These are phyloP conservation scores for Catharanthus roseus DNA, from an alignment of 257 asterid genomes.

Conservation along the genomic window DNA sequence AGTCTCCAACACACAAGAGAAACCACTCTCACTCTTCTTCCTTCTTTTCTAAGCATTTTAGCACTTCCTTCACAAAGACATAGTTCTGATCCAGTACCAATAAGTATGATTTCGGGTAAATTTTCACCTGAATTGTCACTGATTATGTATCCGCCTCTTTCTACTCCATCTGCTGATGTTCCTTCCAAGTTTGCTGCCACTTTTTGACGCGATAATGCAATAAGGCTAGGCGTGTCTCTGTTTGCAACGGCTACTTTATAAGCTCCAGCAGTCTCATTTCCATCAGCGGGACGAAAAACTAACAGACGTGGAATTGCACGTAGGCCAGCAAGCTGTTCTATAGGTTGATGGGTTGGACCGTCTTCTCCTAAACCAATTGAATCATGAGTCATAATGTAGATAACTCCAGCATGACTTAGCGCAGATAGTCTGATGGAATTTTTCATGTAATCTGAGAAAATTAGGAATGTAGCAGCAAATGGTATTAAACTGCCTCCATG, in stretches of 20 bases:
- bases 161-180: conserved; percentile 35
- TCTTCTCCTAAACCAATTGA: conserved; percentile 54
- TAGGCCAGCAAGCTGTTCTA: conserved; percentile 52
- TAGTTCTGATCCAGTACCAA: conserved; percentile 50
- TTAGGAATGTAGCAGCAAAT: conserved; percentile 46
- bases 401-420: conserved; percentile 45
- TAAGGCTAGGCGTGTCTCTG: conserved; percentile 34
- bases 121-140: conserved; percentile 33
- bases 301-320: conserved; percentile 47
- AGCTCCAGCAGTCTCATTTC: conserved; percentile 52
- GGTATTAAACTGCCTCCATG: conserved; percentile 53
- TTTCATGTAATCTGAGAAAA: conserved; percentile 57
- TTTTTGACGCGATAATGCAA: conserved; percentile 45
- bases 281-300: conserved; percentile 52
- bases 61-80: conserved; percentile 41
- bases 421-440: conserved; percentile 46
- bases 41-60: conserved; percentile 32
- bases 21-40: conserved; percentile 47
- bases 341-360: conserved; percentile 59
- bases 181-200: conserved; percentile 37
- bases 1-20: conserved; percentile 54
- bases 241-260: conserved; percentile 34
- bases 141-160: conserved; percentile 43
- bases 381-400: conserved; percentile 52
- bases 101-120: conserved; percentile 43